Evolutionary conservation across 495 filamentous ascomycete genomes (phyloP).

Genomic region (Sordaria brevicollis): DNA sequence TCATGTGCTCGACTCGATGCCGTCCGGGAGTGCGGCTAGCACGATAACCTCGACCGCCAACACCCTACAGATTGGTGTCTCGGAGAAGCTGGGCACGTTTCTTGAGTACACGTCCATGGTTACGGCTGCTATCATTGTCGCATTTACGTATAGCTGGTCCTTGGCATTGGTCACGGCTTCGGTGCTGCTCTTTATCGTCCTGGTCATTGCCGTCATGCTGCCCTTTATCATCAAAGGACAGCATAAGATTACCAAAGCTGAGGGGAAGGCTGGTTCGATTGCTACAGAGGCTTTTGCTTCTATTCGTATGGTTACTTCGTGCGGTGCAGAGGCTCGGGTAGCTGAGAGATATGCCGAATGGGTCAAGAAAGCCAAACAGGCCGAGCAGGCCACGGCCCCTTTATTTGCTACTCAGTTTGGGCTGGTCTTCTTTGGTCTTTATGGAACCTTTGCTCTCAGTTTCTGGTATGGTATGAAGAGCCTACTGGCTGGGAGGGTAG

Average conservation of each 20-base stretch:
- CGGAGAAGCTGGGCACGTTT: constrained; percentile 53
- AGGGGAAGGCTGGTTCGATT: constrained; percentile 44
- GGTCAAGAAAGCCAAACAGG: constrained; percentile 45
- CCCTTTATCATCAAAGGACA: constrained; percentile 50
- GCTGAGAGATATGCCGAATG: constrained; percentile 40
- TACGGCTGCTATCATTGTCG: constrained; percentile 47
- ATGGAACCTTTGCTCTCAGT: constrained; percentile 31
- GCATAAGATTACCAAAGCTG: constrained; percentile 25
- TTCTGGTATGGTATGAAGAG: constrained; percentile 46
- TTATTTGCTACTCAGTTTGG: constrained; percentile 32
- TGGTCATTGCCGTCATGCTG: constrained; percentile 43
- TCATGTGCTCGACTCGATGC: constrained; percentile 48
- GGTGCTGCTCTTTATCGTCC: constrained; percentile 43
- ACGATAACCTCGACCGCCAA: constrained; percentile 51
- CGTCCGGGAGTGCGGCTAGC: constrained; percentile 39
- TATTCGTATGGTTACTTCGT: constrained; percentile 52
- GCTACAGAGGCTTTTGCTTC: constrained; percentile 47
- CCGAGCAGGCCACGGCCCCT: constrained; percentile 37
- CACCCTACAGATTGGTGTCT: constrained; percentile 48
- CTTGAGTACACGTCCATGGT: constrained; percentile 46
- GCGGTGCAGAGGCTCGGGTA: constrained; percentile 49
- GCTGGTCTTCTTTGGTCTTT: constrained; percentile 33
- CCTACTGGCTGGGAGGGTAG: constrained; percentile 27
- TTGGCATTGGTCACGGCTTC: constrained; percentile 47
- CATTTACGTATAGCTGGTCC: constrained; percentile 47